A percentile compares a stretch with the other conserved stretches of the same genome.
phyloP scores from a whole-genome alignment of 2,329 filamentous ascomycete genomes.

The Zalaria obscura region DNA sequence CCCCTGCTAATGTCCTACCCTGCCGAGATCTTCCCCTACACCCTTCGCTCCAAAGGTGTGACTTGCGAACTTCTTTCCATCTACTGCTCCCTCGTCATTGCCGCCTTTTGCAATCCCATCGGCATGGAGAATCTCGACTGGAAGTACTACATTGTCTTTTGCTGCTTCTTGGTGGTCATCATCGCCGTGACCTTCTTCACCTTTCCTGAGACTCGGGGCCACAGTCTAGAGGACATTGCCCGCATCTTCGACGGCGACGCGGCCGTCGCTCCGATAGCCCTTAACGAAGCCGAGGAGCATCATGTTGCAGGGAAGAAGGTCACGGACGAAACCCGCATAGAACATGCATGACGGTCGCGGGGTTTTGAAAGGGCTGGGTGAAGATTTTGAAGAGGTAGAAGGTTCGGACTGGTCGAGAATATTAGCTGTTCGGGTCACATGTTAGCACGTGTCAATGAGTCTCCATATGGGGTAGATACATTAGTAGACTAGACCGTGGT shows the following conservation, averaged over 20 bases:
- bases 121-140: conserved; percentile 16
- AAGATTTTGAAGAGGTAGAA: too few relatives aligned
- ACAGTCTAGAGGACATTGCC: conserved; percentile 29
- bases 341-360: too few relatives aligned
- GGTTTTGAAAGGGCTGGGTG: too few relatives aligned
- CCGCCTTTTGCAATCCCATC: conserved; percentile 24
- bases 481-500: too few relatives aligned
- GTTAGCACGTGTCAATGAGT: too few relatives aligned
- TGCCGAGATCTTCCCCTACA: conserved; percentile 14
- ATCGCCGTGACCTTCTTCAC: conserved; percentile 14
- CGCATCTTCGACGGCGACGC: conserved; percentile 24
- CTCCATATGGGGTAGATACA: too few relatives aligned
- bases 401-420: too few relatives aligned
- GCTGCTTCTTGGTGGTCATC: conserved; percentile 21
- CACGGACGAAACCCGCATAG: too few relatives aligned
- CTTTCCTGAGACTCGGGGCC: conserved; percentile 15
- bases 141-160: conserved; percentile 19
- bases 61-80: conserved; percentile 7
- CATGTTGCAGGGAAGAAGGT: too few relatives aligned
- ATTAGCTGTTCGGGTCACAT: too few relatives aligned
- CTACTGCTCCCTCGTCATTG: conserved; percentile 13
- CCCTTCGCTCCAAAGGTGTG: conserved; percentile 7
- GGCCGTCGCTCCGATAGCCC: background rate
- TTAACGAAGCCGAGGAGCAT: too few relatives aligned
- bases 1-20: conserved; percentile 14